Conservation (phyloP, 495 filamentous ascomycete genomes). For the Xylaria telfairii region DNA sequence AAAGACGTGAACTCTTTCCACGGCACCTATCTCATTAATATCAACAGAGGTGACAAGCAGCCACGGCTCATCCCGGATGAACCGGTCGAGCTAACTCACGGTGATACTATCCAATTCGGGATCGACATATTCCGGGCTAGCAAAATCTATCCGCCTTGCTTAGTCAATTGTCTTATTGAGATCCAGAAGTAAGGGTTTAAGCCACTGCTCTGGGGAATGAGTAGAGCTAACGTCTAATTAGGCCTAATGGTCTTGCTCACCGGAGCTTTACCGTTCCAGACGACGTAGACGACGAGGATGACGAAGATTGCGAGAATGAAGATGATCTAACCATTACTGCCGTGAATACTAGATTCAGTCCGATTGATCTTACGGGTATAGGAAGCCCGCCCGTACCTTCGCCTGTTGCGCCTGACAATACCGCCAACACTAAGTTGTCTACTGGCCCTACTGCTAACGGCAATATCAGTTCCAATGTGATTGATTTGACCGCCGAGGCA, state of each 20-base stretch:
- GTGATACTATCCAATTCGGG: conserved; percentile 55
- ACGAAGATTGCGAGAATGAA: conserved; percentile 50
- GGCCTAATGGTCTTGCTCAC: conserved; percentile 1
- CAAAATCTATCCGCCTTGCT: conserved; percentile 48
- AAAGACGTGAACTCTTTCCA: conserved; percentile 62
- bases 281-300: conserved; percentile 53
- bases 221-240: conserved; percentile 12
- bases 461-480: conserved; percentile 34
- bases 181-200: conserved; percentile 8
- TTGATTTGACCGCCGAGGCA: conserved; percentile 42
- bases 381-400: neutral
- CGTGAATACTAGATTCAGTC: neutral
- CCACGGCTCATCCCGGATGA: conserved; percentile 24
- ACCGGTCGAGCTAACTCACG: conserved; percentile 35
- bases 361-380: neutral
- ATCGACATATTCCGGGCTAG: conserved; percentile 49
- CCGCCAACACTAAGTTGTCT: neutral
- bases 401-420: neutral
- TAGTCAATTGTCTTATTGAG: conserved; percentile 32
- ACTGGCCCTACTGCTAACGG: neutral
- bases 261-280: conserved; percentile 54
- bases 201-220: neutral
- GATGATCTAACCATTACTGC: conserved; percentile 21
- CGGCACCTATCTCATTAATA: conserved; percentile 56
- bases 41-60: conserved; percentile 32